phyloP scores from a whole-genome alignment of 2,329 filamentous ascomycete genomes.

The Colletotrichum chlorophyti region DNA sequence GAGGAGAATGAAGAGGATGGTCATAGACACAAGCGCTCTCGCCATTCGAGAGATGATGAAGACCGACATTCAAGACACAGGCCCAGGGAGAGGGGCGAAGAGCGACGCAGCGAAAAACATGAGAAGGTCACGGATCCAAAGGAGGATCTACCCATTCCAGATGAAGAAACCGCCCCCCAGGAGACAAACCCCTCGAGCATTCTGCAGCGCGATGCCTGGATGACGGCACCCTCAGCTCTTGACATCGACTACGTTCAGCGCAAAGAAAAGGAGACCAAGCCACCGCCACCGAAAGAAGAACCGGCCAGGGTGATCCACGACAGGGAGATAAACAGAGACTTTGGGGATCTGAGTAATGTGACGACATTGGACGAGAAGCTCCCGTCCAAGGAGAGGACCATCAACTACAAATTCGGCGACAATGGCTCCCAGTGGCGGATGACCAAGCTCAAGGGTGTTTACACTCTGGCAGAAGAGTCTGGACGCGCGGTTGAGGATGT shows the following conservation, averaged over 20 bases:
- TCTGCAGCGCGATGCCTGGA: constrained; percentile 84
- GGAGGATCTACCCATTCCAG: constrained; percentile 56
- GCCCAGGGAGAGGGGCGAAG: constrained; percentile 31
- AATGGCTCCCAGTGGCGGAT: constrained; percentile 92
- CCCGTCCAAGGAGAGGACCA: constrained; percentile 56
- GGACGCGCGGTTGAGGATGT: constrained; percentile 80
- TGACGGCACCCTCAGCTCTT: constrained; percentile 79
- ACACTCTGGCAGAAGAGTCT: constrained; percentile 77
- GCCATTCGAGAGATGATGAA: constrained; percentile 59
- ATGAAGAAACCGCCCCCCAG: constrained; percentile 47
- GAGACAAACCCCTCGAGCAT: constrained; percentile 36
- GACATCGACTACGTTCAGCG: constrained; percentile 83
- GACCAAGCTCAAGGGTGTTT: constrained; percentile 90
- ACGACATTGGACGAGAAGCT: constrained; percentile 54
- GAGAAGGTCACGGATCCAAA: constrained; percentile 55
- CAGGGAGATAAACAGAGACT: constrained; percentile 77
- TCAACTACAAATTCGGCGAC: constrained; percentile 89
- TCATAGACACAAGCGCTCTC: constrained; percentile 70
- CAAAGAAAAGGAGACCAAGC: constrained; percentile 60
- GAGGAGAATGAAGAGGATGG: constrained; percentile 57
- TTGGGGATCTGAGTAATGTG: constrained; percentile 65
- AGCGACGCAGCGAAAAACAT: constrained; percentile 33
- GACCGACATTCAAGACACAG: constrained; percentile 39
- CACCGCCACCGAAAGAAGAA: constrained; percentile 58
- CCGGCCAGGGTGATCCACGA: constrained; percentile 77